A percentile compares a stretch with the other conserved stretches of the same genome.
Conservation (phyloP, 306 rosid genomes). For the Trichosanthes cucumerina region DNA sequence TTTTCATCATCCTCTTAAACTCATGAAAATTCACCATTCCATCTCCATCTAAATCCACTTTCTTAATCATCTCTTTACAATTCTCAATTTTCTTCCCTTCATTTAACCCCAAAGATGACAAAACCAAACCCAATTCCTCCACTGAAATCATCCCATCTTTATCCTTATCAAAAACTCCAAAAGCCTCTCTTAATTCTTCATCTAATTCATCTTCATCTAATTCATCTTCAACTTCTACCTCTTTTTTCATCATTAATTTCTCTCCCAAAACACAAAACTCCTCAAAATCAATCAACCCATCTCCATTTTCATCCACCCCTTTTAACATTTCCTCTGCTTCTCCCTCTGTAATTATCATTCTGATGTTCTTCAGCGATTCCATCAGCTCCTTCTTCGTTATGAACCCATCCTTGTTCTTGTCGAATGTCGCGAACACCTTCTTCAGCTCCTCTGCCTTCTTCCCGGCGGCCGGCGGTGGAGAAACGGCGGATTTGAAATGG, state of each 20-base stretch:
- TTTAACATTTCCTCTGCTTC: conserved; percentile 54
- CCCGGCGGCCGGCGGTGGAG: not conserved
- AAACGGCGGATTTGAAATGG: not conserved
- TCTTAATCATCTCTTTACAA: conserved; percentile 66
- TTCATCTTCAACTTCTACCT: not conserved
- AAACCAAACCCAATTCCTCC: not conserved
- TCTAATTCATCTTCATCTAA: not conserved
- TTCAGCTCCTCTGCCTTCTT: not conserved
- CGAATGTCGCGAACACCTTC: not conserved
- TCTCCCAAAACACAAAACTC: conserved; percentile 50
- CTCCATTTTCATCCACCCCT: conserved; percentile 62
- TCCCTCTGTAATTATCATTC: conserved; percentile 38
- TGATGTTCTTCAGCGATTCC: not conserved
- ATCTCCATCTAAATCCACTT: conserved; percentile 88
- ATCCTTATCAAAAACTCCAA: conserved; percentile 2
- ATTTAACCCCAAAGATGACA: not conserved
- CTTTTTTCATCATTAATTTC: not conserved
- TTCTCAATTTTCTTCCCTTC: conserved; percentile 59
- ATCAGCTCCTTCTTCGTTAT: not conserved
- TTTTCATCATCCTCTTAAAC: conserved; percentile 80
- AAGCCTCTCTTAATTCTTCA: not conserved
- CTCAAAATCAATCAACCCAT: conserved; percentile 66
- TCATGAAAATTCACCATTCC: conserved; percentile 81
- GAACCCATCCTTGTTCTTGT: conserved; percentile 1
- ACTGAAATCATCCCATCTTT: not conserved